Evolutionary conservation across 208 protist species (phyloP), one percentile per base, ranked within the genome.

Genomic region (Kentomonas sorsogonicus): DNA sequence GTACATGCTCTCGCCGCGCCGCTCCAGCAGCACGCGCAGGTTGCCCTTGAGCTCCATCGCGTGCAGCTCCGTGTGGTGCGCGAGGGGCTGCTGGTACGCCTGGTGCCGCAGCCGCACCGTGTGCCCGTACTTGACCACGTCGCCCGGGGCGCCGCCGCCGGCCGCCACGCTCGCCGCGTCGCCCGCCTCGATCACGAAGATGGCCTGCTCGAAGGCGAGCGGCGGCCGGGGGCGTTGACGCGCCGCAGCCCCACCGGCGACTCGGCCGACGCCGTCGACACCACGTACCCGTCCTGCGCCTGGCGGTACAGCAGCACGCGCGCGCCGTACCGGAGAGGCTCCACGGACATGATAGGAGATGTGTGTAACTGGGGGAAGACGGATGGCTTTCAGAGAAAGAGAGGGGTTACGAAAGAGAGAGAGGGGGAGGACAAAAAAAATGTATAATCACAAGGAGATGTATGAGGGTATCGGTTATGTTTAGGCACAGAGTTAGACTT

Each of bases 61-160:
- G 60, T 73, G 71, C 23, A 63, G 67, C 59, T 86, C 74, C 22
- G 22, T 51, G 53, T 76, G 57, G 43, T 70, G 72, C 39, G 59
- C 56, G 38, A 82, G 58, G 4, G 65, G 72, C 53, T 77, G 69
- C 48, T 80, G 70, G 23, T 72, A 66, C 23, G 63, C 43, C 27
- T 72, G 67, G 56, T 86, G 79, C 1, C 77, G 26, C 4, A 83
- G 69, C 10, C 72, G 65, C 20, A 87, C 53, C 0, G 64, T 72
- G 43, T 87, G 74, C 1, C 74, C 75, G 63, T 81, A 87, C 53
- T 87, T 87, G 9, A 83, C 64, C 22, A 71, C 41, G 11, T 73
- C 63, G 22, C 64, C 72, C 5, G 26, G 53, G 22, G 51, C 39
- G 11, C 62, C 60, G 1, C 48, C 51, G 25, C 30, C 60, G 15